Evolutionary conservation across 768 basidiomycete genomes (phyloP), one percentile per base, ranked within the genome.

Genomic region (Tylopilus sp.): DNA sequence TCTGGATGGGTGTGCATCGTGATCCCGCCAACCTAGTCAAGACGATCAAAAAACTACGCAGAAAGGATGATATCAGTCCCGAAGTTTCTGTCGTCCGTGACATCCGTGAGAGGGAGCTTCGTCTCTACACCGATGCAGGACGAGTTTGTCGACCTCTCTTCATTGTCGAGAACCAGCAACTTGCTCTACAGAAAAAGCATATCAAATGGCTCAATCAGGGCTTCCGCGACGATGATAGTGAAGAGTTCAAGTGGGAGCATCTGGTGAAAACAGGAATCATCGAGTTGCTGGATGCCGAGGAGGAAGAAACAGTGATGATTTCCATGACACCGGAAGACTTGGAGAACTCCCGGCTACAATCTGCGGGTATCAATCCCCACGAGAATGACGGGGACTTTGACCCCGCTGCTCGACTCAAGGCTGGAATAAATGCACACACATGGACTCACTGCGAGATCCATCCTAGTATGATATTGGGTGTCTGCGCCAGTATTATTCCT

Each of bases 401-500:
- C 62, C 87, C 91, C 9, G 86, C 95, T 17, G 88, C 88, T 33
- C 82, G 95, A 41, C 69, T 98, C 40, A 98, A 97, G 73, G 84
- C 88, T 35, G 81, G 82, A 28, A 86, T 85, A 38, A 86, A 83
- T 66, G 83, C 89, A 0, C 91, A 97, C 62, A 91, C 90, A 9
- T 98, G 91, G 88, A 99, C 95, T 10, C 95, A 99, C 69, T 98
- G 97, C 71, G 95, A 99, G 74, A 98, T 99, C 64, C 95, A 99
- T 70, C 97, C 95, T 11, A 89, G 88, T 63, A 99, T 98, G 95
- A 98, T 99, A 57, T 79, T 99, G 47, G 95, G 95, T 55, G 92
- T 99, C 53, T 98, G 95, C 66, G 95, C 95, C 3, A 93, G 91
- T 72, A 99, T 99, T 66, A 97, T 99, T 69, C 95, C 95, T 12